Conservation (phyloP, 2,329 filamentous ascomycete genomes). For the Simplicillium sp. region DNA sequence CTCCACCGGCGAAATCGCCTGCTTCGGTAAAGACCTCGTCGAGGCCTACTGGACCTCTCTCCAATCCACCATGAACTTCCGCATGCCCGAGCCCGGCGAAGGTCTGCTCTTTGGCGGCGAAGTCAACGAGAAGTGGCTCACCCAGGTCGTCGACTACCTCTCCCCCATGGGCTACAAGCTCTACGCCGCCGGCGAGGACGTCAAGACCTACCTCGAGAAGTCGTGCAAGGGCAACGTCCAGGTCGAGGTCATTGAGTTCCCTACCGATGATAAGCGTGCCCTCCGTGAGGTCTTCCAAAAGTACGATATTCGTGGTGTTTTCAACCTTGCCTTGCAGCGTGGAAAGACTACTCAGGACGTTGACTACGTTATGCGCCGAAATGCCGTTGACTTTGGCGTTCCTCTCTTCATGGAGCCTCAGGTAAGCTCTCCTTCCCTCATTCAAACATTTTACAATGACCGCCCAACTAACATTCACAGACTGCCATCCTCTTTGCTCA, state of each 20-base stretch:
- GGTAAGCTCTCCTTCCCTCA: conserved; percentile 44
- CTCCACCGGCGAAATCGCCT: conserved; percentile 94
- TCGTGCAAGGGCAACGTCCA: conserved; percentile 54
- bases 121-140: conserved; percentile 58
- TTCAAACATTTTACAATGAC: background rate
- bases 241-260: conserved; percentile 93
- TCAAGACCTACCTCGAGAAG: conserved; percentile 77
- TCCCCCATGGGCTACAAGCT: conserved; percentile 90
- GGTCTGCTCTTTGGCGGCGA: conserved; percentile 93
- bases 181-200: conserved; percentile 70
- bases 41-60: conserved; percentile 97
- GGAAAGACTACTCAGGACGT: conserved; percentile 81
- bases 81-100: conserved; percentile 86
- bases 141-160: conserved; percentile 76
- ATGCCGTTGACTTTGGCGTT: conserved; percentile 96
- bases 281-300: conserved; percentile 93
- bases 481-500: conserved; percentile 92
- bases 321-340: conserved; percentile 81
- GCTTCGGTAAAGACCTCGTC: conserved; percentile 91
- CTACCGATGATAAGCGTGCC: conserved; percentile 89
- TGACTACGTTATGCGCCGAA: conserved; percentile 97
- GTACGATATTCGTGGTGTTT: conserved; percentile 90
- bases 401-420: conserved; percentile 98
- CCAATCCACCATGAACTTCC: conserved; percentile 99
- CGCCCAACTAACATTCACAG: conserved; percentile 36